Base-by-base conservation (phyloP, 2,329 filamentous ascomycete species). In the Chaetomiaceae sp. region DNA sequence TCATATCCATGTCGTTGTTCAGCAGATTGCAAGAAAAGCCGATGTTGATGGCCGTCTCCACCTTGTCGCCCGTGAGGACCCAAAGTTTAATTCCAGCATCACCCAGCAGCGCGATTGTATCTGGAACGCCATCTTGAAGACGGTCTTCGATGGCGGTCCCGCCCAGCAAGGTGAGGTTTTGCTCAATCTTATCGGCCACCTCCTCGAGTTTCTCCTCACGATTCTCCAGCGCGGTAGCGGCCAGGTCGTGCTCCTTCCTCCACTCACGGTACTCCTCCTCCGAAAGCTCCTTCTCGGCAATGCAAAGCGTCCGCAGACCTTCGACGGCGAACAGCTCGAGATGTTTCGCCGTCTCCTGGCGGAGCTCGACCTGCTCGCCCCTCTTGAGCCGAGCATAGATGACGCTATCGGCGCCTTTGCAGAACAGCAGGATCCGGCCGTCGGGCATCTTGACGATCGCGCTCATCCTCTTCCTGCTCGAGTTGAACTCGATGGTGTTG, bases 1-100 rank as follows among this genome's bases (percentile, higher is more conserved):
- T 87, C 55, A 99, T 74, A 60, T 99, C 93, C 93, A 99, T 96
- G 60, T 96, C 89, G 68, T 96, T 99, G 70, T 92, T 90, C 49
- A 99, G 80, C 27, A 99, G 77, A 62, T 99, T 99, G 74, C 95
- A 99, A 10, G 95, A 99, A 70, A 97, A 99, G 2, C 93, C 93
- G 65, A 99, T 99, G 72, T 99, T 99, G 82, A 99, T 99, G 51
- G 95, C 93, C 20, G 93, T 99, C 71, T 99, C 93, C 27, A 97
- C 92, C 70, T 97, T 99, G 76, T 99, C 93, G 57, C 95, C 93
- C 14, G 93, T 99, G 58, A 99, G 74, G 48, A 99, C 93, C 93
- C 93, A 99, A 7, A 99, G 81, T 70, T 99, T 99, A 70, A 99
- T 96, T 66, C 95, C 95, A 48, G 93, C 93, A 63, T 90, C 83